Base-by-base conservation (phyloP, 495 filamentous ascomycete genomes). In the Podospora bellae-mahoneyi region DNA sequence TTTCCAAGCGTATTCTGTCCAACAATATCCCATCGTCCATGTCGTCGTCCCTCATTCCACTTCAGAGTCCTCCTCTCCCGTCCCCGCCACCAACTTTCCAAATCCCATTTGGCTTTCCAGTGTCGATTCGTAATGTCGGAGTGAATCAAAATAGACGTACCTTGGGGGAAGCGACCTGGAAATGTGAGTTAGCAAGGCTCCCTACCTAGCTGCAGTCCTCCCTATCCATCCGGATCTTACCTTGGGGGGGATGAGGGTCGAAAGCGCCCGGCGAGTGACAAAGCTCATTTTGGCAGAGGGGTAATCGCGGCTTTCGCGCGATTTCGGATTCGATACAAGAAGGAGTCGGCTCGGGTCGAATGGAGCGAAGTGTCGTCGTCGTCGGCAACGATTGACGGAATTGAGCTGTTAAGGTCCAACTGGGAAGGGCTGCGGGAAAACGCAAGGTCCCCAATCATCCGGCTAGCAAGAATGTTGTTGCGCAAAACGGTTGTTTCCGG, bases 171-270 rank as follows among this genome's bases (percentile, higher is more conserved):
- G 95, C 93, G 76, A 99, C 77, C 82, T 84, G 66, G 6, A 66
- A 20, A 15, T 10, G 30, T 57, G 54, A 27, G 68, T 83, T 68
- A 84, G 78, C 66, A 76, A 54, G 26, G 13, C 18, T 57, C 26
- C 30, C 30, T 26, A 26, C 6, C 56, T 19, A 10, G 15, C 57
- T 20, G 15, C n/a, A 19, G 32, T 34, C 20, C 63, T 27, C 48
- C 55, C 60, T 64, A 70, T 57, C 18, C 23, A 27, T n/a, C 44
- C 28, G n/a, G 23, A 67, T 73, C 87, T 71, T 87, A 94, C 94
- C 91, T 98, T 98, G 73, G 95, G 95, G 73, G 95, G 95, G 80
- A 99, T 96, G 78, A 99, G 87, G 85, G 96, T 97, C 76, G 96
- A 97, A 77, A 99, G 90, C 86, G 87, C 90, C 80, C 94, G 88